These are phyloP conservation scores for Mucor racemosus DNA, from an alignment of 371 early-diverging fungal species.

Conservation along the genomic window DNA sequence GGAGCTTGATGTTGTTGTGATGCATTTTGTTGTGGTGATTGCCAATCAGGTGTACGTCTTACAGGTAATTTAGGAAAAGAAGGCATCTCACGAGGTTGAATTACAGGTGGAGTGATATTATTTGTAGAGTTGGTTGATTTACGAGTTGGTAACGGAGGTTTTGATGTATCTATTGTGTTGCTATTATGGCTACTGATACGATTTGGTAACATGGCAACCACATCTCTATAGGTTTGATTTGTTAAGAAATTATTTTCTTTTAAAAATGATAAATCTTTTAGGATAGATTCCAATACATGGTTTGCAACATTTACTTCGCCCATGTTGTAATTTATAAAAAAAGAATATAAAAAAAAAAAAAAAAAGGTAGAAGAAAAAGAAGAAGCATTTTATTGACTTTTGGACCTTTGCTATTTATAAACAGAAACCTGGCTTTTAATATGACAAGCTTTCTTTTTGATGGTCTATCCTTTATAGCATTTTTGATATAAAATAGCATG, in stretches of 20 bases:
- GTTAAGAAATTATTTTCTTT: constrained; percentile 46
- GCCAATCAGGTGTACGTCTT: constrained; percentile 35
- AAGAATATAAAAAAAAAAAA: constrained; percentile 5
- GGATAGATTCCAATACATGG: constrained; percentile 48
- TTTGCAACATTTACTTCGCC: constrained; percentile 37
- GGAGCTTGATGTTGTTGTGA: constrained; percentile 13
- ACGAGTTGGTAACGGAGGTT: constrained; percentile 50
- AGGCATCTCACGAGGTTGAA: constrained; percentile 28
- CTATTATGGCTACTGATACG: constrained; percentile 14
- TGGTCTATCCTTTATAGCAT: neutral
- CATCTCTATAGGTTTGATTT: constrained; percentile 41
- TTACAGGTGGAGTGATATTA: constrained; percentile 2
- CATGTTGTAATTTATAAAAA: constrained; percentile 14
- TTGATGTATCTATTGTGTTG: constrained; percentile 6
- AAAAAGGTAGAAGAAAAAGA: constrained; percentile 1
- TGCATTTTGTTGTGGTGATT: constrained; percentile 6
- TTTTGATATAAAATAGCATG: too few relatives aligned
- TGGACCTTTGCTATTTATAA: neutral
- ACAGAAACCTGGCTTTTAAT: neutral
- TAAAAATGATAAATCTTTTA: constrained; percentile 45
- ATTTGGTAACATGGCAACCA: constrained; percentile 40
- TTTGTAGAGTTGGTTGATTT: constrained; percentile 29
- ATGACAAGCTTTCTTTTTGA: neutral
- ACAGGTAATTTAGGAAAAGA: constrained; percentile 42
- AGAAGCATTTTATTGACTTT: neutral